These are phyloP conservation scores for Heliocybe sulcata DNA, from an alignment of 1,284 basidiomycete genomes.

Conservation along the genomic window DNA sequence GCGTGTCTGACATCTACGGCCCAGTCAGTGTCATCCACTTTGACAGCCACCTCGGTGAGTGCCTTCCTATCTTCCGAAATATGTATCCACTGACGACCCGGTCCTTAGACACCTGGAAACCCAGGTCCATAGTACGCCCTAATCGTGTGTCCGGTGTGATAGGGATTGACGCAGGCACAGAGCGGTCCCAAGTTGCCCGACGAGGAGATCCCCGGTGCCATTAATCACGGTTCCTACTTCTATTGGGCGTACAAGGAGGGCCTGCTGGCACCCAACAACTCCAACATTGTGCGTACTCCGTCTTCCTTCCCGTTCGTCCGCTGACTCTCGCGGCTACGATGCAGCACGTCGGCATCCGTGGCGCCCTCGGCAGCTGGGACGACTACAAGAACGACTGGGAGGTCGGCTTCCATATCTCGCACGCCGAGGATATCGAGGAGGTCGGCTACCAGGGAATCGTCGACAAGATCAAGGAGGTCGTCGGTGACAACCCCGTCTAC, in stretches of 20 bases:
- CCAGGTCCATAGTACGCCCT: conserved; percentile 11
- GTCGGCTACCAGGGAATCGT: conserved; percentile 25
- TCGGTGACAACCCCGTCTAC: conserved; percentile 30
- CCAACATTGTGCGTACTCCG: conserved; percentile 25
- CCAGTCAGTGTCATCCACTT: conserved; percentile 34
- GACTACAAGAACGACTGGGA: conserved; percentile 25
- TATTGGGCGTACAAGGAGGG: conserved; percentile 31
- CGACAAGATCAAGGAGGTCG: conserved; percentile 22
- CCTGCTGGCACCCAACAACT: conserved; percentile 26
- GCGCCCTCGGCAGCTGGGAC: conserved; percentile 21
- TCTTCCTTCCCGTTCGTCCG: conserved; percentile 2
- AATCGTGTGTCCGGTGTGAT: conserved; percentile 4
- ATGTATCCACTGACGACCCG: neutral
- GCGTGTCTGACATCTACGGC: conserved; percentile 27
- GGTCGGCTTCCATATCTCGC: conserved; percentile 25
- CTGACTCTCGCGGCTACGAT: neutral
- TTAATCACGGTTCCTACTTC: conserved; percentile 33
- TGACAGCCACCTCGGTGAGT: conserved; percentile 28
- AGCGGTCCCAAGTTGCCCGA: conserved; percentile 25
- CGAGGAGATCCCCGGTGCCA: conserved; percentile 26
- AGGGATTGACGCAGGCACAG: neutral
- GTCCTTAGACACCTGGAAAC: conserved; percentile 24
- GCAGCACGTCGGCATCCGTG: conserved; percentile 27
- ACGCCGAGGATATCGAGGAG: conserved; percentile 27
- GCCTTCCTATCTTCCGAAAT: neutral